A percentile compares a stretch with the other conserved stretches of the same genome.
Conservation (phyloP, 1,284 basidiomycete species). For the Thecaphora thlaspeos region DNA sequence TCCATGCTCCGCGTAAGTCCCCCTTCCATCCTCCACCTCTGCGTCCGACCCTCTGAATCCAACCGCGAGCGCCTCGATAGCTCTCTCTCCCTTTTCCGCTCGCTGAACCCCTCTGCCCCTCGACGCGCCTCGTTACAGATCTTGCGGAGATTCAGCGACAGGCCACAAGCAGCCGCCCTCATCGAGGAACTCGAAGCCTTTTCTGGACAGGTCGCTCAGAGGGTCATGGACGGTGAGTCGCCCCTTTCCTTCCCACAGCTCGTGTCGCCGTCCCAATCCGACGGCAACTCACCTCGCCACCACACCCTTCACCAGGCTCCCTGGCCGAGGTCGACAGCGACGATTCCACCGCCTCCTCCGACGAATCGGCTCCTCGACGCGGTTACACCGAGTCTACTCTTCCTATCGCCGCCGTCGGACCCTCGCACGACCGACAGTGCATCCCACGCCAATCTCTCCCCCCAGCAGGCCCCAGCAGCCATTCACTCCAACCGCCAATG, state of each 20-base stretch:
- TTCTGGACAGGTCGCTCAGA: conserved; percentile 68
- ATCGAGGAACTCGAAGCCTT: conserved; percentile 81
- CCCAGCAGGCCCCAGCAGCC: neutral
- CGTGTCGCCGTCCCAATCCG: no score
- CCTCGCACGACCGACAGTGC: neutral
- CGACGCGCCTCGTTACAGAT: conserved; percentile 62
- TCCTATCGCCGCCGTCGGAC: no score
- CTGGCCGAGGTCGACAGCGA: conserved; percentile 28
- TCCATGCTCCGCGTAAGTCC: conserved; percentile 74
- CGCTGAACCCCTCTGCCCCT: no score
- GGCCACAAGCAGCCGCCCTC: conserved; percentile 72
- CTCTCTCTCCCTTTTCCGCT: no score
- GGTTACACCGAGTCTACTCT: neutral
- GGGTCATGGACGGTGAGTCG: conserved; percentile 61
- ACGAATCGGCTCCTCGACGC: neutral
- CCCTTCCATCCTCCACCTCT: no score
- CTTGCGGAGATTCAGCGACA: conserved; percentile 76
- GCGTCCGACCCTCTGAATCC: no score
- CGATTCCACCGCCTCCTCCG: conserved; percentile 7
- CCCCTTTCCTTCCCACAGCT: no score
- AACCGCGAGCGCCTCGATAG: no score
- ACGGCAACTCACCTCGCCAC: no score
- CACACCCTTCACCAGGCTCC: conserved; percentile 6
- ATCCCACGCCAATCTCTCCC: no score
- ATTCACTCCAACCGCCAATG: neutral